Conservation (phyloP, 192 early-diverging fungal species). For the Geranomyces variabilis region DNA sequence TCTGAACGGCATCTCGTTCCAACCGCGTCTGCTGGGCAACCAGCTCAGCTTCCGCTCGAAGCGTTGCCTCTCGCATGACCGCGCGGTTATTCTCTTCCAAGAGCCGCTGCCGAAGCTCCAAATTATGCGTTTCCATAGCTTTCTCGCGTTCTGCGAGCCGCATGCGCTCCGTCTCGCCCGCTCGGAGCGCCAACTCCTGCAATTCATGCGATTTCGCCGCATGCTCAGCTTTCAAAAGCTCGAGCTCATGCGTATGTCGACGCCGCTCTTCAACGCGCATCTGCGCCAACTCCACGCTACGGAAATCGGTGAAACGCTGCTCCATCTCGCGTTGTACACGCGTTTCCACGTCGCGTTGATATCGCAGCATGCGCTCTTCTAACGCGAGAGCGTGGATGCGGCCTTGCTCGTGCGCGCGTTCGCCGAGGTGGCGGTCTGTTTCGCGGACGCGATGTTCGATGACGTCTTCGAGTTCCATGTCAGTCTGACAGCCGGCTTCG, state of each 20-base stretch:
- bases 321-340: conserved; percentile 35
- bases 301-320: conserved; percentile 42
- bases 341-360: conserved; percentile 47
- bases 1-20: conserved; percentile 38
- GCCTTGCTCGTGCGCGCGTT: conserved; percentile 12
- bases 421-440: conserved; percentile 6
- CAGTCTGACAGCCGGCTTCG: conserved; percentile 48
- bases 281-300: conserved; percentile 49
- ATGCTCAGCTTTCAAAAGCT: conserved; percentile 16
- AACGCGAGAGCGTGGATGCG: conserved; percentile 25
- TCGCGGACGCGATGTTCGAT: conserved; percentile 26
- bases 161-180: conserved; percentile 29
- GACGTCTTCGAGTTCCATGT: conserved; percentile 44
- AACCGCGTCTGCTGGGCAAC: conserved; percentile 33
- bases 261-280: conserved; percentile 51
- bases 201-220: conserved; percentile 35
- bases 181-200: conserved; percentile 13
- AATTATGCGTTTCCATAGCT: conserved; percentile 43
- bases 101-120: conserved; percentile 44
- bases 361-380: conserved; percentile 45
- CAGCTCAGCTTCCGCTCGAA: conserved; percentile 49
- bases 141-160: conserved; percentile 44
- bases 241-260: conserved; percentile 35
- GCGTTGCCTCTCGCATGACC: conserved; percentile 37
- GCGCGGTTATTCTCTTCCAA: conserved; percentile 42